These are phyloP conservation scores for Maudiozyma humilis DNA, from an alignment of 1,139 yeast species.

Conservation along the genomic window DNA sequence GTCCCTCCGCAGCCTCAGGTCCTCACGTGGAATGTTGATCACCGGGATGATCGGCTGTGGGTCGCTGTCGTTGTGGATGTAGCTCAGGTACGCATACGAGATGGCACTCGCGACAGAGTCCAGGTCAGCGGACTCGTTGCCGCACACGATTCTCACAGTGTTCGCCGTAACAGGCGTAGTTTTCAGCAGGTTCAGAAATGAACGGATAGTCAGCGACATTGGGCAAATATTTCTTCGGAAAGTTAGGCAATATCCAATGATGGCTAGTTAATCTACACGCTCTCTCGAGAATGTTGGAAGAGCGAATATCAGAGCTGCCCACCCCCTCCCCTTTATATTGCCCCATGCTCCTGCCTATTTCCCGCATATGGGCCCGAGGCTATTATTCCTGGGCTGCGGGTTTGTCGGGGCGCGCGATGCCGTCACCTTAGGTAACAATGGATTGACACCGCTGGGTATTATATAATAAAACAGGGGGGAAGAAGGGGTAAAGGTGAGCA, in stretches of 20 bases:
- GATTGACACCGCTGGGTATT: not conserved
- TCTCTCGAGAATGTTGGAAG: no score
- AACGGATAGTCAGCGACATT: conserved; percentile 9
- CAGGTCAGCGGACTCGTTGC: conserved; percentile 80
- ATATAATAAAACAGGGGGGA: no score
- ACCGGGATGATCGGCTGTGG: conserved; percentile 45
- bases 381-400: not conserved
- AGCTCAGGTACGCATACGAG: conserved; percentile 53
- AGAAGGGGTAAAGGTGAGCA: no score
- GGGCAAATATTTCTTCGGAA: no score
- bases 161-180: not conserved
- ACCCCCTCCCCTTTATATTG: no score
- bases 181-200: conserved; percentile 5
- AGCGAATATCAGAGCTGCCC: no score
- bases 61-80: conserved; percentile 24
- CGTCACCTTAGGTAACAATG: not conserved
- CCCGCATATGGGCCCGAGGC: not conserved
- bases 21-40: conserved; percentile 60
- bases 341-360: no score
- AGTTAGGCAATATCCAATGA: no score
- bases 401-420: not conserved
- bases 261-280: no score
- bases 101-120: conserved; percentile 80
- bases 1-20: conserved; percentile 64
- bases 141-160: conserved; percentile 50